Conservation (phyloP, 805 yeast genomes). For the Candida hungchunana region DNA sequence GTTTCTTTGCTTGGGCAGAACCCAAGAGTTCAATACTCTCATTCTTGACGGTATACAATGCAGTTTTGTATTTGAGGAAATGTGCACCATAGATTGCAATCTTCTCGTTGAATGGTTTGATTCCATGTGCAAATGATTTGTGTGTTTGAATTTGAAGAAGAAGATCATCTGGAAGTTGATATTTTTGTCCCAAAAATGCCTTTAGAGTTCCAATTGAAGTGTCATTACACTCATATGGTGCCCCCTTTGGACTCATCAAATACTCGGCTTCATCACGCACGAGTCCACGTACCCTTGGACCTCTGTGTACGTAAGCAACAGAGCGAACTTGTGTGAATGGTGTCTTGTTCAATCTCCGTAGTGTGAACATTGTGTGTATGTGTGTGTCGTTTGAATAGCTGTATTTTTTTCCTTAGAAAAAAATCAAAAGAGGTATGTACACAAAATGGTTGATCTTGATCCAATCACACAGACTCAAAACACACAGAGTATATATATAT, state of each 20-base stretch:
- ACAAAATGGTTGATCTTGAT: too few species aligned
- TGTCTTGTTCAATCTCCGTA: slow-evolving; percentile 14
- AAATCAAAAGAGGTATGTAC: too few species aligned
- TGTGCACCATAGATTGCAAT: slow-evolving; percentile 69
- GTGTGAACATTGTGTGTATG: slow-evolving; percentile 10
- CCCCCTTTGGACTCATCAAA: slow-evolving; percentile 44
- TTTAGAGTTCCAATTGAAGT: slow-evolving; percentile 47
- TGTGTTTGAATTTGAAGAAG: slow-evolving; percentile 83
- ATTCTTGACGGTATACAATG: slow-evolving; percentile 28
- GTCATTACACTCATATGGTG: slow-evolving; percentile 47
- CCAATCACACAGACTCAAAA: too few species aligned
- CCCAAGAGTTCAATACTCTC: slow-evolving; percentile 51
- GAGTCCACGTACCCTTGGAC: slow-evolving; percentile 63
- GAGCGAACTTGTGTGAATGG: slow-evolving; percentile 20
- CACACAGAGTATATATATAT: too few species aligned
- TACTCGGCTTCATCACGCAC: slow-evolving; percentile 65
- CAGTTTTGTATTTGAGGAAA: slow-evolving; percentile 43
- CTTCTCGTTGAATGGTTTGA: slow-evolving; percentile 85
- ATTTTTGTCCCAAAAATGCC: slow-evolving; percentile 45
- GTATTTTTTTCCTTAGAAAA: too few species aligned
- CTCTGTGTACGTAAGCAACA: slow-evolving; percentile 38
- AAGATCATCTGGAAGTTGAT: slow-evolving; percentile 53
- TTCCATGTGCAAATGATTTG: slow-evolving; percentile 91
- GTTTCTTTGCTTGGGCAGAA: slow-evolving; percentile 44
- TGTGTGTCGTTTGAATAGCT: background rate